Base-by-base conservation (phyloP, 2,329 filamentous ascomycete species). In the Neurospora sp. region DNA sequence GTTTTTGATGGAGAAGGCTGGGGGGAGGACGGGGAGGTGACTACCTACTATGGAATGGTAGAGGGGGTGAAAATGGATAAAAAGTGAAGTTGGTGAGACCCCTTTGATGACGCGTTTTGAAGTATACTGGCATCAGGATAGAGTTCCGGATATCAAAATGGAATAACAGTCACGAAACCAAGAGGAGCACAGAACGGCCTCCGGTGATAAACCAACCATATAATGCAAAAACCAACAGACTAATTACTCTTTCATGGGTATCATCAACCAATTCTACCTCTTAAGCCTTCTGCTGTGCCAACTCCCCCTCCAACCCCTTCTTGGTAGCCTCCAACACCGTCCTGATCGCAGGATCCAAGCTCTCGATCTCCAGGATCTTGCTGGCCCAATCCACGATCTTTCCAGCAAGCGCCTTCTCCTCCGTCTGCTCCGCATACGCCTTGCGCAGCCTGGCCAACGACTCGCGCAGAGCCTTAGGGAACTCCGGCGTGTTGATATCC, bases 401-500 rank as follows among this genome's bases (percentile, higher is more conserved):
- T 71, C 78, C 80, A 17, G 80, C 79, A 67, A 90, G 76, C 66
- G 75, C 79, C 11, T 75, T 83, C 74, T 88, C 82, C 23, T 81
- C 81, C 2, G 83, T 84, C 12, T 76, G 79, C 38, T 81, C 79
- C 69, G 85, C 70, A 4, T 81, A 81, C 28, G 78, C 82, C 75
- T 86, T 89, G 23, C 52, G 23, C 72, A 97, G 79, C 66, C 85
- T 82, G 1, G 84, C 82, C 68, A 97, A 82, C 8, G 89, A 86
- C 70, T 87, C 84, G 67, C 88, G 87, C 71, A 97, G 81, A 66
- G 89, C 90, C 57, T 84, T 83, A 6, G 93, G 91, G 79, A 97
- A 97, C 4, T 89, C 87, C 8, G 89, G 83, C 2, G 91, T 91
- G 40, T 83, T 82, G 5, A 86, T 79, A 36, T 86, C 84, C 17